A percentile compares a stretch with the other conserved stretches of the same genome.
phyloP scores from a whole-genome alignment of 495 filamentous ascomycete genomes.

The Penicillium bialowiezense region DNA sequence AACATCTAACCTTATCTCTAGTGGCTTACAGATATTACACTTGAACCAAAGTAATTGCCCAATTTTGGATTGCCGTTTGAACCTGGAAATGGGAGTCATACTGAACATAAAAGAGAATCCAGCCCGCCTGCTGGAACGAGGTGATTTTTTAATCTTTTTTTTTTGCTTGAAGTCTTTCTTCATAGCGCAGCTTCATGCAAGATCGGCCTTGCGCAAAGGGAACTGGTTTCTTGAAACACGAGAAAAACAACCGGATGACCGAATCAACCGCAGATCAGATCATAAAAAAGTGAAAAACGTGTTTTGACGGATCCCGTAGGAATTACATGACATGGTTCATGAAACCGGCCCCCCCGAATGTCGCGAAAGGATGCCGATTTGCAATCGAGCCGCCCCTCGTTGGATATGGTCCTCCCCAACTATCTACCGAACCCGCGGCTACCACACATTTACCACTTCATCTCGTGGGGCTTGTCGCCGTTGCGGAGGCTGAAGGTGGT shows the following conservation, averaged over 20 bases:
- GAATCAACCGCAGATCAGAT: constrained; percentile 35
- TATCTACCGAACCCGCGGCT: constrained; percentile 50
- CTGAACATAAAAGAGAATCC: constrained; percentile 41
- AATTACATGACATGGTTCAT: constrained; percentile 44
- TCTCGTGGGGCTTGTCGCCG: constrained; percentile 98
- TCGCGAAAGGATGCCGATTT: constrained; percentile 34
- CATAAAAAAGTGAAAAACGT: constrained; percentile 27
- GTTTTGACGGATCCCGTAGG: constrained; percentile 35
- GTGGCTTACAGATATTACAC: background rate
- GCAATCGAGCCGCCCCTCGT: constrained; percentile 43
- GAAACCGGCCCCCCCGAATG: constrained; percentile 31
- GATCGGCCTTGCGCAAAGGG: constrained; percentile 33
- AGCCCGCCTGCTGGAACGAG: constrained; percentile 35
- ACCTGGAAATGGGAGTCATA: constrained; percentile 43
- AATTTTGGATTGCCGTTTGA: constrained; percentile 36
- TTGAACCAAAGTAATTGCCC: constrained; percentile 18
- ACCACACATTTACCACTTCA: constrained; percentile 73
- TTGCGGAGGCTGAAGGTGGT: constrained; percentile 93
- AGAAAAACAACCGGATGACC: constrained; percentile 36
- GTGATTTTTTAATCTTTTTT: constrained; percentile 44
- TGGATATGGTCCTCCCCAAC: constrained; percentile 41
- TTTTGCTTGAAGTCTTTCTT: constrained; percentile 36
- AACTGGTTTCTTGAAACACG: constrained; percentile 32
- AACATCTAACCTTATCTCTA: constrained; percentile 8
- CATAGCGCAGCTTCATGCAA: constrained; percentile 39